Evolutionary conservation across 352 stramenopile species (phyloP), one percentile per base, ranked within the genome.

Genomic region (Phytophthora crassamura): DNA sequence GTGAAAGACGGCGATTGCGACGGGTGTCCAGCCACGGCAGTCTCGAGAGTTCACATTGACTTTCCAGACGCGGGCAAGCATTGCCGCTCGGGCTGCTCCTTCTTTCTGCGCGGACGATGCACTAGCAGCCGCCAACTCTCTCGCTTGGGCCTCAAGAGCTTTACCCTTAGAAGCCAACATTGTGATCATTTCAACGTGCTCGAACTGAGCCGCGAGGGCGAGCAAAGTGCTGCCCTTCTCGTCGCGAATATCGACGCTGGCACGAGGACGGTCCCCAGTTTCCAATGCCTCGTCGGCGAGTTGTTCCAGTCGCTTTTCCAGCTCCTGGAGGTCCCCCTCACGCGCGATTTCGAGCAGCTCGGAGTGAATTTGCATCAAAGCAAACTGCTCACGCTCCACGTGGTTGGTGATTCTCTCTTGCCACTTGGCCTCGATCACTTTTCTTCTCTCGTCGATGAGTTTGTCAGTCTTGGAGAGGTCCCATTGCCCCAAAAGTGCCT

Each of bases 1-100:
- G 60, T 97, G 90, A 60, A 97, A 97, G 2, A 96, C 85, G 6
- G 89, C 89, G 34, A 97, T 92, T 22, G 85, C 69, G 9, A 90
- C 77, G 0, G 88, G 83, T 22, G 86, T 97, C 90, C 91, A 97
- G 2, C 91, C 90, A 18, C 94, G 91, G 42, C 77, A 78, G 59
- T 97, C 89, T 0, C 88, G 74, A 0, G 83, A 77, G 20, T 91
- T 92, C 12, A 91, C 78, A 32, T 90, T 91, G 5, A 77, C 73
- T 53, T 89, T 90, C 55, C 84, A 78, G 1, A 82, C 65, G 18
- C 82, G 82, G 16, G 67, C 64, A 10, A 89, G 70, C 47, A 82
- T 48, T n/a, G 63, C 49, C 25, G 71, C 63, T 35, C 69, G 67
- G n/a, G 56, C 69, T 42, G 49, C 50, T 5, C 62, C 42, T 46